These are phyloP conservation scores for Melastoma malabathricum DNA, from an alignment of 345 rosid species.

Conservation along the genomic window DNA sequence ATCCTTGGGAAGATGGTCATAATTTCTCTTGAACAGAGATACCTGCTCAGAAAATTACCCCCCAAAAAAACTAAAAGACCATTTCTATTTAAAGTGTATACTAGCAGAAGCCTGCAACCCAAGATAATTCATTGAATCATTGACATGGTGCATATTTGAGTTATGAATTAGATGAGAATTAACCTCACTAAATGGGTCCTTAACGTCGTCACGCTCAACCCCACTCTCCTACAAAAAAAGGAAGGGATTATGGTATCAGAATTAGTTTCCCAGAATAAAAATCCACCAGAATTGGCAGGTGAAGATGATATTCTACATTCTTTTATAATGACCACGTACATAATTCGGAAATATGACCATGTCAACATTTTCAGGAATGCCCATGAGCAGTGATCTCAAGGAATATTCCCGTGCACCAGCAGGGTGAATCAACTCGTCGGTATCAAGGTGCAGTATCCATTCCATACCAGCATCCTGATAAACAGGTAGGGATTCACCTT, in stretches of 20 bases:
- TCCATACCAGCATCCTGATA: constrained; percentile 68
- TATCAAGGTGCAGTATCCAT: constrained; percentile 94
- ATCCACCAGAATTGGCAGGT: no score
- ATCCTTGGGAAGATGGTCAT: constrained; percentile 92
- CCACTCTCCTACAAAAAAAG: constrained; percentile 59
- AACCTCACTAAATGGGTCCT: constrained; percentile 95
- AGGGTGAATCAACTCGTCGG: constrained; percentile 86
- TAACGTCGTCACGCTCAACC: constrained; percentile 75
- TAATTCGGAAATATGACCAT: constrained; percentile 93
- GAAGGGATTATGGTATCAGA: constrained; percentile 5
- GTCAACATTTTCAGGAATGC: constrained; percentile 76
- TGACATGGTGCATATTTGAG: background rate
- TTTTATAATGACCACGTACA: constrained; percentile 32
- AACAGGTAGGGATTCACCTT: constrained; percentile 9
- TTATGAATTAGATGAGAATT: background rate
- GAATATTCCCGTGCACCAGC: constrained; percentile 90
- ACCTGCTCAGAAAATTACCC: constrained; percentile 37
- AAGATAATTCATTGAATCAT: no score
- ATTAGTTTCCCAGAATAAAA: background rate
- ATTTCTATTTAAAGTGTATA: no score
- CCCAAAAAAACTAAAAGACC: background rate
- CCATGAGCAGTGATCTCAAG: constrained; percentile 65
- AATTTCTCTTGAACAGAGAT: constrained; percentile 85
- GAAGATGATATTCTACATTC: constrained; percentile 2
- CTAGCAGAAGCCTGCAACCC: no score